Percentiles rank a stretch among this genome's conserved stretches.
Evolutionary conservation across 208 protist species (phyloP).

Genomic region (Kentomonas sorsogonicus): DNA sequence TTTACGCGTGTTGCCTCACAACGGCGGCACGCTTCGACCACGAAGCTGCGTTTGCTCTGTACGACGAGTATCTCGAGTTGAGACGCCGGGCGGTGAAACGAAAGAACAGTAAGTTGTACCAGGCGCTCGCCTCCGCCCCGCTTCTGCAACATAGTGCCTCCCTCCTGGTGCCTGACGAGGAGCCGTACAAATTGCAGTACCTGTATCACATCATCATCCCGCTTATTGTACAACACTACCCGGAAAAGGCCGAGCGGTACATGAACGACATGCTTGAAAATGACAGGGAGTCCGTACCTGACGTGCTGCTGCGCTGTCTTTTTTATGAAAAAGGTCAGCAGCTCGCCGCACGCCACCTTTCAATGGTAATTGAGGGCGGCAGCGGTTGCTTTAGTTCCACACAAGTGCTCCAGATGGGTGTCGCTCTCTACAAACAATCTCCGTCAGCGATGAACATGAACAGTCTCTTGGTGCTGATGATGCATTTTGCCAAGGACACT

Average conservation of each 20-base stretch:
- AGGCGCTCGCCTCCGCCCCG: conserved; percentile 23
- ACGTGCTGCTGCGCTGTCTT: conserved; percentile 67
- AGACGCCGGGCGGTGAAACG: conserved; percentile 6
- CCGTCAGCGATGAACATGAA: conserved; percentile 71
- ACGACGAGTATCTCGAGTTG: conserved; percentile 33
- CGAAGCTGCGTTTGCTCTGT: conserved; percentile 38
- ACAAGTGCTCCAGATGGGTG: conserved; percentile 22
- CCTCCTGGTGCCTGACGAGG: conserved; percentile 1
- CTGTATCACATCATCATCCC: conserved; percentile 77
- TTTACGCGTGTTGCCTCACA: conserved; percentile 76
- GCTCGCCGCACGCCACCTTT: conserved; percentile 25
- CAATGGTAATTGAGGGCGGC: too few species aligned
- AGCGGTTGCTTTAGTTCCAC: too few species aligned
- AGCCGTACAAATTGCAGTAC: conserved; percentile 37
- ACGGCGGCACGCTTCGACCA: conserved; percentile 46
- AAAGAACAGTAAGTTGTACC: conserved; percentile 9
- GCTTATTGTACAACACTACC: conserved; percentile 43
- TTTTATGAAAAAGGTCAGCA: conserved; percentile 23
- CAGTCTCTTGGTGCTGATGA: conserved; percentile 43
- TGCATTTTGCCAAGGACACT: too few species aligned
- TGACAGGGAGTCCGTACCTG: conserved; percentile 46
- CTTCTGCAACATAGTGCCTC: conserved; percentile 19
- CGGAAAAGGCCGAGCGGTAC: conserved; percentile 25
- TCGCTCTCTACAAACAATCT: conserved; percentile 38
- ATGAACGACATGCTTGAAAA: conserved; percentile 56